Conservation (phyloP, 139 green algal genomes). For the Chlorella sp. region DNA sequence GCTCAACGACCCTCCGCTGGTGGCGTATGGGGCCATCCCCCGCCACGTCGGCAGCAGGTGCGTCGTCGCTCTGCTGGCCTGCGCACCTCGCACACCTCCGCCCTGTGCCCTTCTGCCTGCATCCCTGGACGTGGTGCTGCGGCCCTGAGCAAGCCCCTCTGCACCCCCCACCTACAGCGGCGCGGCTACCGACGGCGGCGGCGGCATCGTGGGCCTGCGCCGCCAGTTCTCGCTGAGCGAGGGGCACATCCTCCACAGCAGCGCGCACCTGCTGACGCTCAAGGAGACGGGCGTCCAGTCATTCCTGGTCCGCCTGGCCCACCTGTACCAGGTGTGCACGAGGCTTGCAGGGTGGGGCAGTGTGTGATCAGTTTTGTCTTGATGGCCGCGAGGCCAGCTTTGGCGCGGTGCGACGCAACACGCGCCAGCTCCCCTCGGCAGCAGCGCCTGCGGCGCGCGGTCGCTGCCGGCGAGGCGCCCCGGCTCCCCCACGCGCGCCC, state of each 20-base stretch:
- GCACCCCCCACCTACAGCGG: background rate
- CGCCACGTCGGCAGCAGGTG: conserved; percentile 10
- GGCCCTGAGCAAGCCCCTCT: background rate
- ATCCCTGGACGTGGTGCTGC: background rate
- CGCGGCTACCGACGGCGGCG: background rate
- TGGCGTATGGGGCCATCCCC: conserved; percentile 49
- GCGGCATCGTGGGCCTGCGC: background rate
- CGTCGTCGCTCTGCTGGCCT: no score
- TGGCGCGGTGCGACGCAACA: background rate
- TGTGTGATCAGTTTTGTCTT: no score
- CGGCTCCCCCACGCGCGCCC: background rate
- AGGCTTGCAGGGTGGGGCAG: background rate
- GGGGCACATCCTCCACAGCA: conserved; percentile 33
- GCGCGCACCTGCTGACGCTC: conserved; percentile 63
- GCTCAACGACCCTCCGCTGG: conserved; percentile 57
- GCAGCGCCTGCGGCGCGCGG: background rate
- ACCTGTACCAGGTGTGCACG: conserved; percentile 44
- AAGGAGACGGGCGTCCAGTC: conserved; percentile 6
- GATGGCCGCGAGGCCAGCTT: background rate
- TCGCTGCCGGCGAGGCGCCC: background rate
- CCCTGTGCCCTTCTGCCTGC: no score
- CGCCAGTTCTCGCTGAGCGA: conserved; percentile 20
- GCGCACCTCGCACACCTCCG: no score
- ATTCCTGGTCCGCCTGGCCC: conserved; percentile 54
- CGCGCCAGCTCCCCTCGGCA: background rate